phyloP scores from a whole-genome alignment of 768 basidiomycete species.

The Kwoniella dendrophila region DNA sequence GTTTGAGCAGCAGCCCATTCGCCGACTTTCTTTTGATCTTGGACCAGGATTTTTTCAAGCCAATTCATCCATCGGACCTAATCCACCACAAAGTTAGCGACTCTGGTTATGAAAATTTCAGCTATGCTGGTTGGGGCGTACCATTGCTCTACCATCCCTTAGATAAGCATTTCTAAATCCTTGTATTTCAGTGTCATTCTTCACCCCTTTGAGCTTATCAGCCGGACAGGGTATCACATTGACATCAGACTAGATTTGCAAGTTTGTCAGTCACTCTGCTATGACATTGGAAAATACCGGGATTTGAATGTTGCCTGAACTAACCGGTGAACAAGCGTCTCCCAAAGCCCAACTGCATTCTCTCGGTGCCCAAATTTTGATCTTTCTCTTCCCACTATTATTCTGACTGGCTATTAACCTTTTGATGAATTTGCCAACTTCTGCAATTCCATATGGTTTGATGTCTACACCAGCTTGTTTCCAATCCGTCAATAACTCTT shows the following conservation, averaged over 20 bases:
- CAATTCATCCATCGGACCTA: constrained; percentile 74
- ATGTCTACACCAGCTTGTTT: constrained; percentile 27
- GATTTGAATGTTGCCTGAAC: constrained; percentile 7
- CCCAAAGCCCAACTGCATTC: constrained; percentile 48
- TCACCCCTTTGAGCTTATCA: constrained; percentile 78
- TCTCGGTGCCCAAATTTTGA: constrained; percentile 31
- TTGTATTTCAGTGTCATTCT: constrained; percentile 82
- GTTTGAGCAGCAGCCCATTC: constrained; percentile 91
- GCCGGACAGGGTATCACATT: constrained; percentile 67
- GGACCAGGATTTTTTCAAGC: constrained; percentile 76
- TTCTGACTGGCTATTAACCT: constrained; percentile 60
- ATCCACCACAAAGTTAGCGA: background rate
- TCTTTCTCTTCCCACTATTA: constrained; percentile 54
- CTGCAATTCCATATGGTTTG: constrained; percentile 63
- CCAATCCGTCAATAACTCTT: constrained; percentile 21
- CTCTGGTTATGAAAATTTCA: background rate
- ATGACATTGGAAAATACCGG: too few species aligned
- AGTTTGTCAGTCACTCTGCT: too few species aligned
- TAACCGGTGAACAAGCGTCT: constrained; percentile 44
- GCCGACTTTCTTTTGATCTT: constrained; percentile 73
- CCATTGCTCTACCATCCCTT: constrained; percentile 78
- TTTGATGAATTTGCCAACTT: constrained; percentile 57
- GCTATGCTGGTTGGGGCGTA: constrained; percentile 12
- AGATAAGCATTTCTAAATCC: constrained; percentile 82
- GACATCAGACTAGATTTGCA: constrained; percentile 31